Evolutionary conservation across 192 early-diverging fungal genomes (phyloP).

Genomic region (Diversispora eburnea): DNA sequence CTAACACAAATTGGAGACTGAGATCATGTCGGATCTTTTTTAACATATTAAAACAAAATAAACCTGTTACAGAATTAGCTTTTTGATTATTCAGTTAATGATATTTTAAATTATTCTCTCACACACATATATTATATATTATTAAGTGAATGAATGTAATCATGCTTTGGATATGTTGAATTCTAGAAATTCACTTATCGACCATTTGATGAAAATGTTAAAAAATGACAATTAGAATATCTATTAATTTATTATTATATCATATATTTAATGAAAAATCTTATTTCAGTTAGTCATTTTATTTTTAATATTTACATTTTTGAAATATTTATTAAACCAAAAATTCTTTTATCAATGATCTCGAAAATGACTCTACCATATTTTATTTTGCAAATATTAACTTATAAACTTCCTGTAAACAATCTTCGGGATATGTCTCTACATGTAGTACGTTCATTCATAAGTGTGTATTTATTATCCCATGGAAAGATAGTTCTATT

Average conservation of each 20-base stretch:
- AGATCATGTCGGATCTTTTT: slow-evolving; percentile 5
- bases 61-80: slow-evolving; percentile 29
- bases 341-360: background rate
- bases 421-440: too few species aligned
- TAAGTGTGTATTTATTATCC: too few species aligned
- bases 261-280: slow-evolving; percentile 17
- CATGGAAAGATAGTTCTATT: too few species aligned
- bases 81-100: slow-evolving; percentile 30
- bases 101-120: slow-evolving; percentile 5
- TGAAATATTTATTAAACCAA: slow-evolving; percentile 9
- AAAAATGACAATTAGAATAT: background rate
- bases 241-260: background rate
- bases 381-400: slow-evolving; percentile 3
- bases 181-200: slow-evolving; percentile 33
- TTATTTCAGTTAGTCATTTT: slow-evolving; percentile 8
- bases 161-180: slow-evolving; percentile 40
- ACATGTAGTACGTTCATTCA: too few species aligned
- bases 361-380: slow-evolving; percentile 8
- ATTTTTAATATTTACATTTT: too few species aligned
- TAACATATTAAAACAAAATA: slow-evolving; percentile 26
- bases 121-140: background rate
- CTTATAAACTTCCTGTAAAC: slow-evolving; percentile 5
- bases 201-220: slow-evolving; percentile 26
- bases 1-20: slow-evolving; percentile 15
- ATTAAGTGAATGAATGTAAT: slow-evolving; percentile 33